Percentiles rank a stretch among this genome's conserved stretches.
These are phyloP conservation scores for Pelargonium nanum DNA, from an alignment of 345 rosid genomes.

Conservation along the genomic window DNA sequence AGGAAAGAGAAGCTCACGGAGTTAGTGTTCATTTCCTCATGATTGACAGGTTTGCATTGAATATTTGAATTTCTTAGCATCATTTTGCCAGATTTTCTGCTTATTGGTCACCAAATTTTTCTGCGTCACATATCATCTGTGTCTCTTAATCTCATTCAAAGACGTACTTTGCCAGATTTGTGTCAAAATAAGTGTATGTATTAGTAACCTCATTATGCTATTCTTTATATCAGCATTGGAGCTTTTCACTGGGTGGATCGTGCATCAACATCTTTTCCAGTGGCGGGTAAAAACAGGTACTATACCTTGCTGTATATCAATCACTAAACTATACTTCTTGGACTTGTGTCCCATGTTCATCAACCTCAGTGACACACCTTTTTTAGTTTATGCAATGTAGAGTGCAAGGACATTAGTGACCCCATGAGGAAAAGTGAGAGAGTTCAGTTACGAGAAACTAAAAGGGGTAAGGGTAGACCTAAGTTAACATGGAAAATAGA, in stretches of 20 bases:
- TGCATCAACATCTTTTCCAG: constrained; percentile 36
- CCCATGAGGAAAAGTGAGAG: too few species aligned
- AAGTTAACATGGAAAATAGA: too few species aligned
- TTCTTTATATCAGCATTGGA: constrained; percentile 47
- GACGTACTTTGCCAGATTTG: neutral
- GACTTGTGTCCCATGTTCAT: too few species aligned
- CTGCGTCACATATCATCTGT: neutral
- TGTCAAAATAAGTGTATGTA: neutral
- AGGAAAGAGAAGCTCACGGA: constrained; percentile 36
- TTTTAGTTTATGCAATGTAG: neutral
- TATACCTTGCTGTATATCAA: neutral
- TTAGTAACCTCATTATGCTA: neutral
- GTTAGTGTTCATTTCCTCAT: constrained; percentile 37
- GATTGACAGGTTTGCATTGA: constrained; percentile 58
- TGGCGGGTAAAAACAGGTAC: constrained; percentile 40
- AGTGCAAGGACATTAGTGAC: too few species aligned
- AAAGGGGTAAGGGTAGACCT: too few species aligned
- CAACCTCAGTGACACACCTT: neutral
- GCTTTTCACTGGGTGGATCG: constrained; percentile 90
- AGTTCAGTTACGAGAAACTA: too few species aligned
- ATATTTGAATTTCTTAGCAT: neutral
- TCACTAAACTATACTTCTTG: neutral
- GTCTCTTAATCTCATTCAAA: neutral
- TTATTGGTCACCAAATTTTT: neutral
- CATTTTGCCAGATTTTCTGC: neutral